A percentile compares a stretch with the other conserved stretches of the same genome.
Conservation (phyloP, 306 rosid species). For the Abrus precatorius region DNA sequence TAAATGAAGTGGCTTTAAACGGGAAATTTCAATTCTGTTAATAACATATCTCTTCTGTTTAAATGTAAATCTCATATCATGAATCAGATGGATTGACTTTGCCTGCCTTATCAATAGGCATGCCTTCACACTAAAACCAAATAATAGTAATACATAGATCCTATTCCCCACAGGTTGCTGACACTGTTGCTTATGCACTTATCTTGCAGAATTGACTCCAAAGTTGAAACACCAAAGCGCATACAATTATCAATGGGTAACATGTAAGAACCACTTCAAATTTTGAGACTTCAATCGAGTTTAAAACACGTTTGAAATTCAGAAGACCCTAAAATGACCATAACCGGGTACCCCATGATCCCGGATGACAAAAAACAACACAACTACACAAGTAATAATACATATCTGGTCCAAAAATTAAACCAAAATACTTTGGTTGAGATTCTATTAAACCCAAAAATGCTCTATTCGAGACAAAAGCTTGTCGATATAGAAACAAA, state of each 20-base stretch:
- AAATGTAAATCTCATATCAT: conserved; percentile 17
- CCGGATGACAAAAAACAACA: not conserved
- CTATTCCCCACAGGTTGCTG: not conserved
- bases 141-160: not conserved
- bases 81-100: conserved; percentile 4
- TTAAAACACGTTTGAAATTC: not conserved
- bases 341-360: not conserved
- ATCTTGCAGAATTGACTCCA: not conserved
- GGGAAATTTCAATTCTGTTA: not conserved
- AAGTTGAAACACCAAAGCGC: conserved; percentile 5
- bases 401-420: not conserved
- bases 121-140: not conserved
- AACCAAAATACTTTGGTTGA: not conserved
- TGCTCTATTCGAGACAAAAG: conserved; percentile 10
- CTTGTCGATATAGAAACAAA: conserved; percentile 39
- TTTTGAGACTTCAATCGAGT: not conserved
- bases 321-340: no score
- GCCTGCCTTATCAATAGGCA: not conserved
- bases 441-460: conserved; percentile 23
- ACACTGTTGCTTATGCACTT: conserved; percentile 16
- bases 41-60: not conserved
- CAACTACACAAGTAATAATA: not conserved
- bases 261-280: not conserved
- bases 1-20: not conserved
- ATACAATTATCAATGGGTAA: not conserved